These are phyloP conservation scores for Immersiporthe knoxdaviesiana DNA, from an alignment of 2,329 filamentous ascomycete species.

Conservation along the genomic window DNA sequence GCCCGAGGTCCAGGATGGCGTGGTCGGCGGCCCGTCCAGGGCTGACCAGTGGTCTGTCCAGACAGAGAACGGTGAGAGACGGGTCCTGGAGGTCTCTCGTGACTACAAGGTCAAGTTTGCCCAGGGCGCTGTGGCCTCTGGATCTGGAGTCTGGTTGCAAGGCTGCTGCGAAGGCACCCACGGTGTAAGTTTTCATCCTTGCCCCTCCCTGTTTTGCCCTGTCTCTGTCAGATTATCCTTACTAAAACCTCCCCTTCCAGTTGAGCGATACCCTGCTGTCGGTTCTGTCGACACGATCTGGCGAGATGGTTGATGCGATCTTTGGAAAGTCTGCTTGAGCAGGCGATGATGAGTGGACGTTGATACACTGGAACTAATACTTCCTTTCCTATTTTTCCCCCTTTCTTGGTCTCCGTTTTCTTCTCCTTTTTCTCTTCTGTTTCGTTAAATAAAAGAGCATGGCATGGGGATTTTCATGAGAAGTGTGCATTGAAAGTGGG, in stretches of 20 bases:
- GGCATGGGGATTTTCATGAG: conserved; percentile 1
- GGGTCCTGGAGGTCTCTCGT: conserved; percentile 69
- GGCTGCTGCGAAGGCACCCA: conserved; percentile 93
- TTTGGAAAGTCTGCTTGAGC: conserved; percentile 52
- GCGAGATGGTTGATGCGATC: conserved; percentile 77
- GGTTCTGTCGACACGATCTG: conserved; percentile 74
- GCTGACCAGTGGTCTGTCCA: conserved; percentile 27
- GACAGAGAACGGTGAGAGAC: conserved; percentile 29
- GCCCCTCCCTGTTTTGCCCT: conserved; percentile 1
- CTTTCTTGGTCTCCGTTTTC: background rate
- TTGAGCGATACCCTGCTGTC: conserved; percentile 82
- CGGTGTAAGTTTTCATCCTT: conserved; percentile 65
- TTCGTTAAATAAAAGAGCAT: background rate
- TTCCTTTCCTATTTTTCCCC: background rate
- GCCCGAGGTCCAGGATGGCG: conserved; percentile 46
- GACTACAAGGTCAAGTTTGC: conserved; percentile 80
- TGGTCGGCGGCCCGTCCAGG: conserved; percentile 29
- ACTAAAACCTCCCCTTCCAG: conserved; percentile 46
- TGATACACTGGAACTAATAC: background rate
- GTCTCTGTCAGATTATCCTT: background rate
- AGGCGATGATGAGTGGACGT: background rate
- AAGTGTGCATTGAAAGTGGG: conserved; percentile 19
- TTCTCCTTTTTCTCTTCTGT: background rate
- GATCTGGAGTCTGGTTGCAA: conserved; percentile 87
- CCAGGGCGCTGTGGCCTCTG: conserved; percentile 66